A percentile compares a stretch with the other conserved stretches of the same genome.
Conservation (phyloP, 129 eudicot genomes). For the Tagetes patula region DNA sequence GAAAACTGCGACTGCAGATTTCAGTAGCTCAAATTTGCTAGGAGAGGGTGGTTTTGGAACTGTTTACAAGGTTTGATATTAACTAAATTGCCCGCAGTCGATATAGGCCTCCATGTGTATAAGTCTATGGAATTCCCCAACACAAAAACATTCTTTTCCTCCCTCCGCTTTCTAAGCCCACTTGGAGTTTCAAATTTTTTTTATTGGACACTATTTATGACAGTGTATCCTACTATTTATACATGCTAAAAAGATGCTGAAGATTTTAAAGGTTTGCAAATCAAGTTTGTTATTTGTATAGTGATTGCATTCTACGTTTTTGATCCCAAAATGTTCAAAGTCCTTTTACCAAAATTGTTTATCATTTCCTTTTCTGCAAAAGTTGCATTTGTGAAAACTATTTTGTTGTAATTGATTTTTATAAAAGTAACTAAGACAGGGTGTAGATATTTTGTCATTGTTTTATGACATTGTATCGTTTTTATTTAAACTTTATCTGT, state of each 20-base stretch:
- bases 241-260: not conserved
- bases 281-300: not conserved
- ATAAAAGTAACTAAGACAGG: not conserved
- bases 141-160: not conserved
- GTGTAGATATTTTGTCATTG: not conserved
- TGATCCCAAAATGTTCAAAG: not conserved
- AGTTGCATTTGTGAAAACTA: not conserved
- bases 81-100: not conserved
- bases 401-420: not conserved
- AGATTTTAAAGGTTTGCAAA: not conserved
- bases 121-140: not conserved
- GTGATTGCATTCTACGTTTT: not conserved
- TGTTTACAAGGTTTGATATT: conserved; percentile 54
- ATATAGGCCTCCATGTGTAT: no score
- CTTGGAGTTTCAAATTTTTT: not conserved
- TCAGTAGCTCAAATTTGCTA: conserved; percentile 55
- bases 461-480: not conserved
- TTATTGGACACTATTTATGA: not conserved
- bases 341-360: not conserved
- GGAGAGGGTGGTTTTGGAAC: conserved; percentile 89
- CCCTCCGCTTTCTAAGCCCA: not conserved
- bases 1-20: conserved; percentile 60
- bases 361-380: not conserved
- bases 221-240: not conserved
- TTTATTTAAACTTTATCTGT: not conserved